Conservation (phyloP, 352 stramenopile species). For the Phytopythium sindhum region DNA sequence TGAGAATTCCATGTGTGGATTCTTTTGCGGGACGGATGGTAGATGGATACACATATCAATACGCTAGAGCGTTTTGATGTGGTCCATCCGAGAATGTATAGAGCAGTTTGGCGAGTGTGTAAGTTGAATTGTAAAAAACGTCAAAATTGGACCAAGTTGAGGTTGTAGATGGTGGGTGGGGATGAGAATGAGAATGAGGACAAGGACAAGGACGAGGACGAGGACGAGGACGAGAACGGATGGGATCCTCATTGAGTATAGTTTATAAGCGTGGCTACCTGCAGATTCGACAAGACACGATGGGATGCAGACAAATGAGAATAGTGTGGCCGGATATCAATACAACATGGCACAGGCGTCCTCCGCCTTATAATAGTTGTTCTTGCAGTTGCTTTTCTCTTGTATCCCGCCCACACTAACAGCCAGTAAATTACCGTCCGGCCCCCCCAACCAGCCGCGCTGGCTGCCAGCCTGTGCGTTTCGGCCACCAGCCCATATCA, state of each 20-base stretch:
- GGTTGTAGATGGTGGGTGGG: background rate
- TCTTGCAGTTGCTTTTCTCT: background rate
- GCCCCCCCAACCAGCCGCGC: too few species aligned
- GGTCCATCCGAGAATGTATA: background rate
- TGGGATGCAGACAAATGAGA: too few species aligned
- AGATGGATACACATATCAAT: too few species aligned
- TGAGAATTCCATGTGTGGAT: background rate
- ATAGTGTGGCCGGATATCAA: too few species aligned
- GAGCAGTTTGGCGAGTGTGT: background rate
- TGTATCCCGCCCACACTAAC: background rate
- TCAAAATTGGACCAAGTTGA: background rate
- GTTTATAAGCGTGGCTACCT: too few species aligned
- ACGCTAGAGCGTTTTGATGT: too few species aligned
- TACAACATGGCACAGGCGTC: too few species aligned
- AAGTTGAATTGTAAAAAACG: background rate
- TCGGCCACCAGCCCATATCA: background rate
- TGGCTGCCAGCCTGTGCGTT: too few species aligned
- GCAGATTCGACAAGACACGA: too few species aligned
- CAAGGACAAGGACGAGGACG: background rate
- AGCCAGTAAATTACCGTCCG: background rate
- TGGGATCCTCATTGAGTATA: too few species aligned
- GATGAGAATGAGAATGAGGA: background rate
- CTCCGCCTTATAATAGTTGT: too few species aligned
- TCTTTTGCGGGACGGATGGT: constrained; percentile 22
- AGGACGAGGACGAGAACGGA: too few species aligned